Evolutionary conservation across 805 yeast species (phyloP), one percentile per base, ranked within the genome.

Genomic region (Schizosaccharomyces pombe): DNA sequence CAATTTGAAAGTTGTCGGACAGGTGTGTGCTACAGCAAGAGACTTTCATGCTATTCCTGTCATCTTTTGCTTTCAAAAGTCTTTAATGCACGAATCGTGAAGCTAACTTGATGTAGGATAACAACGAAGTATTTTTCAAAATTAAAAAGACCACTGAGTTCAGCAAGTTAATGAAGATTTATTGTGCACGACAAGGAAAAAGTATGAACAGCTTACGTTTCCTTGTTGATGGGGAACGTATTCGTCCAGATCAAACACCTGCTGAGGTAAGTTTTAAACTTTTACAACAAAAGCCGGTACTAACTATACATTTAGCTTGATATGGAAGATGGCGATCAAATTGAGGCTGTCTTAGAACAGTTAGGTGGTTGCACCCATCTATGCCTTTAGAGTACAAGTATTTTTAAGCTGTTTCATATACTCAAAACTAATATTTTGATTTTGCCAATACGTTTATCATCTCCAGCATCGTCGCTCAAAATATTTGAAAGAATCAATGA

Each of bases 321-420:
- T 54, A 79, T 91, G 77, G 94, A 84, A 68, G 95, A 91, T 66
- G 89, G 89, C 60, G 98, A 91, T 67, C 83, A 83, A 60, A 87
- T 91, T 60, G 99, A 91, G 69, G 98, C 95, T 6, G 95, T 86
- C 67, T 80, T 91, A 68, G 95, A 87, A 68, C 99, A 91, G 71
- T 80, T 70, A 32, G 62, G 71, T 47, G 52, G 53, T 43, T 47
- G 32, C 28, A 22, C 8, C 29, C 22, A 11, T 8, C 47, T 34
- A 19, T 5, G 22, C 6, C n/a, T 9, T 8, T 11, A 19, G 43
- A 37, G 22, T 24, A n/a, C 24, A 9, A 37, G n/a, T 37, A 8
- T 16, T 37, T 24, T 16, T 37, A 12, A 37, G 3, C 3, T n/a
- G n/a, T n/a, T n/a, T n/a, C n/a, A n/a, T n/a, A n/a, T n/a, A n/a